These are phyloP conservation scores for Hypoxylon trugodes DNA, from an alignment of 495 filamentous ascomycete species.

Conservation along the genomic window DNA sequence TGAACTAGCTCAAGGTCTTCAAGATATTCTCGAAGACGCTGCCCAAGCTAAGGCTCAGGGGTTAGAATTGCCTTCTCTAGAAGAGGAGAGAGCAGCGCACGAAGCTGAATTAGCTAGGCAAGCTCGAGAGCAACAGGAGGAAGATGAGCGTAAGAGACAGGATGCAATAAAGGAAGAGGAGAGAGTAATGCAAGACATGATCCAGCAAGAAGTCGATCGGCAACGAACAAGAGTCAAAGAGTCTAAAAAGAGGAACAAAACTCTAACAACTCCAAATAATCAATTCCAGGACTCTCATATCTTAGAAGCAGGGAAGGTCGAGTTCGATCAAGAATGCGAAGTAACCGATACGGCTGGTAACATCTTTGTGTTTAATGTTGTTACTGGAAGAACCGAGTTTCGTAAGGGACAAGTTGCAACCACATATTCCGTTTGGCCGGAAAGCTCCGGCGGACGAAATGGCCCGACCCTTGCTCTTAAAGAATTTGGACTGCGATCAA, in stretches of 20 bases:
- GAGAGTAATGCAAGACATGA: conserved; percentile 73
- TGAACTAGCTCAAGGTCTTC: conserved; percentile 80
- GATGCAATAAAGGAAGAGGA: conserved; percentile 78
- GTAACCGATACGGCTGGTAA: conserved; percentile 66
- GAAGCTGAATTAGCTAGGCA: conserved; percentile 60
- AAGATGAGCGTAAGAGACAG: conserved; percentile 57
- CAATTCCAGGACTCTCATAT: conserved; percentile 23
- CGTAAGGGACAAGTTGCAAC: conserved; percentile 65
- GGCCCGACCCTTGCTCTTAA: conserved; percentile 76
- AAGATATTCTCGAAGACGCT: conserved; percentile 89
- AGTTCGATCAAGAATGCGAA: conserved; percentile 75
- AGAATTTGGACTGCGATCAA: conserved; percentile 64
- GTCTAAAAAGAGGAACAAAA: conserved; percentile 54
- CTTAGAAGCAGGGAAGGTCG: conserved; percentile 49
- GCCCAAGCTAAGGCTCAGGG: conserved; percentile 75
- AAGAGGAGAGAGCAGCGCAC: conserved; percentile 83
- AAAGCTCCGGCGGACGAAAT: conserved; percentile 59
- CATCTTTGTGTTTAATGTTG: conserved; percentile 66
- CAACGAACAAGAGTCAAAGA: conserved; percentile 67
- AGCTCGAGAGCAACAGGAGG: conserved; percentile 58
- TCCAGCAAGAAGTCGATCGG: conserved; percentile 77
- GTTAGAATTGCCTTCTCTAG: conserved; percentile 80
- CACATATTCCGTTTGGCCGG: conserved; percentile 73
- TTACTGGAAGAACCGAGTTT: conserved; percentile 67
- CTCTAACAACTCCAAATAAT: conserved; percentile 31